Percentiles rank a stretch among this genome's conserved stretches.
These are phyloP conservation scores for Epichloe sibirici DNA, from an alignment of 2,329 filamentous ascomycete species.

Conservation along the genomic window DNA sequence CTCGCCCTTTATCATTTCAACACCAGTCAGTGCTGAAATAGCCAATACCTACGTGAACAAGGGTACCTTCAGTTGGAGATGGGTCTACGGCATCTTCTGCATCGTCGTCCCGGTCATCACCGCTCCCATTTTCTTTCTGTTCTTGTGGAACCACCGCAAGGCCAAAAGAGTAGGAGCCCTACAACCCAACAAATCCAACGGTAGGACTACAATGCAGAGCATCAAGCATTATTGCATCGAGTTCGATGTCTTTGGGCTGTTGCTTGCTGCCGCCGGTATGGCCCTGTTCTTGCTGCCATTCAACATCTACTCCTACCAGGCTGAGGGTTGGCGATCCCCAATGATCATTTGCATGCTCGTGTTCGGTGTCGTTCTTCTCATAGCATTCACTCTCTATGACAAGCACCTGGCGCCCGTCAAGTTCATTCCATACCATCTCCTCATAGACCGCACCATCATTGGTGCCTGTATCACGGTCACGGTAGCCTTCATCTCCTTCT, in stretches of 20 bases:
- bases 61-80: constrained; percentile 16
- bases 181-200: not conserved
- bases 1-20: constrained; percentile 33
- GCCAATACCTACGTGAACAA: constrained; percentile 15
- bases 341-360: constrained; percentile 50
- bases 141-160: constrained; percentile 42
- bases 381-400: constrained; percentile 45
- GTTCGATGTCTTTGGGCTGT: constrained; percentile 33
- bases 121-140: constrained; percentile 40
- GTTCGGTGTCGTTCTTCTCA: constrained; percentile 45
- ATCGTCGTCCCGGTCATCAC: constrained; percentile 44
- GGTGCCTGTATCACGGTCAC: constrained; percentile 34
- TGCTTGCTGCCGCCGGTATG: constrained; percentile 30
- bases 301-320: constrained; percentile 36
- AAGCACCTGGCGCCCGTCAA: constrained; percentile 42
- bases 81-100: constrained; percentile 44
- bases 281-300: constrained; percentile 54
- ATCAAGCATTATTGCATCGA: constrained; percentile 39
- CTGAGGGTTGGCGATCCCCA: constrained; percentile 36
- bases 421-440: constrained; percentile 40
- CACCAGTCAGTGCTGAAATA: constrained; percentile 20
- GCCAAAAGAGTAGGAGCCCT: constrained; percentile 32
- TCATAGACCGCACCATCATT: constrained; percentile 38
- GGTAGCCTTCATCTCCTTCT: constrained; percentile 37
- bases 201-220: constrained; percentile 23